These are phyloP conservation scores for Sporothrix inflata DNA, from an alignment of 2,329 filamentous ascomycete genomes.

Conservation along the genomic window DNA sequence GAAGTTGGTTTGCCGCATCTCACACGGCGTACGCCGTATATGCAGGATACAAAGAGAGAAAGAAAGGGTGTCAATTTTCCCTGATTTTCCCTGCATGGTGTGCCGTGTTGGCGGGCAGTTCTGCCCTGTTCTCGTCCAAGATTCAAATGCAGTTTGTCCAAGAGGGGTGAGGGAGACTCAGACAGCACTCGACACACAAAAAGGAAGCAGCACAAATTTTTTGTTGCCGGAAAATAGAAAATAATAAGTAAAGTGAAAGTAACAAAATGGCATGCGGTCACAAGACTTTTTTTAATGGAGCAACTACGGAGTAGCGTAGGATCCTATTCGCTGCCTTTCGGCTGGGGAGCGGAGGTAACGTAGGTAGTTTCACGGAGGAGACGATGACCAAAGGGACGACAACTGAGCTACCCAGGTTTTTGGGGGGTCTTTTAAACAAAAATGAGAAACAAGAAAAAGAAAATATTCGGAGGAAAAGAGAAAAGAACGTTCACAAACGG, in stretches of 20 bases:
- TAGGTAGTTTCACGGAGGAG: neutral
- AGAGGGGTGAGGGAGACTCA: neutral
- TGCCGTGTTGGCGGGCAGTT: neutral
- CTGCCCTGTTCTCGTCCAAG: neutral
- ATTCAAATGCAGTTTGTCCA: neutral
- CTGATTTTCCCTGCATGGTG: slow-evolving; percentile 11
- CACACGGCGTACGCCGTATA: neutral
- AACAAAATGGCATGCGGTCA: slow-evolving; percentile 4
- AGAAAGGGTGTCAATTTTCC: slow-evolving; percentile 7
- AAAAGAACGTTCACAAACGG: neutral
- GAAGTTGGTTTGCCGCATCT: neutral
- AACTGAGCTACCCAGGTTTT: neutral
- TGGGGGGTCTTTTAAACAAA: neutral
- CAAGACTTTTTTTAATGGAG: neutral
- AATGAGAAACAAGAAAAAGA: neutral
- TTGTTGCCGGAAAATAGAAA: neutral
- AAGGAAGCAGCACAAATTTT: neutral
- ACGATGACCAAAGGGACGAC: neutral
- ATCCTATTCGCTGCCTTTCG: slow-evolving; percentile 15
- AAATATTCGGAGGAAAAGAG: neutral
- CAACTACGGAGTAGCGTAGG: slow-evolving; percentile 13
- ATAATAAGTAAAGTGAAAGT: neutral
- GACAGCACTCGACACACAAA: neutral
- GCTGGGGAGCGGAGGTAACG: neutral
- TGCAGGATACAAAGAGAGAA: neutral